These are phyloP conservation scores for Capronia americana DNA, from an alignment of 2,329 filamentous ascomycete genomes.

Conservation along the genomic window DNA sequence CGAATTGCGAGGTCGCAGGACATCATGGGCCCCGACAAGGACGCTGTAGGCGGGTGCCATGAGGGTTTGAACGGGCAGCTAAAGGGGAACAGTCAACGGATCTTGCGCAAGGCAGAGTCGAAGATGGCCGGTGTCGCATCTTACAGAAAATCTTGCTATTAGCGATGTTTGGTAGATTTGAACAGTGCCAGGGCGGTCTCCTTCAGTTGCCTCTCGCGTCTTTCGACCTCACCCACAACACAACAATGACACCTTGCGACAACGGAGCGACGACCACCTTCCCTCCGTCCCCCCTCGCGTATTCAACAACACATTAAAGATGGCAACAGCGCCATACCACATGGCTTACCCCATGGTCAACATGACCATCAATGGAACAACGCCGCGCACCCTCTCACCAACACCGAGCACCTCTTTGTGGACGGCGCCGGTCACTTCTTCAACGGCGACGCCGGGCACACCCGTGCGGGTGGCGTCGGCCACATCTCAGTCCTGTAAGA, in stretches of 20 bases:
- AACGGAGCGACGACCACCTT: background rate
- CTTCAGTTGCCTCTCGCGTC: background rate
- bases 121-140: background rate
- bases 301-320: background rate
- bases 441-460: background rate
- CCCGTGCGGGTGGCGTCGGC: background rate
- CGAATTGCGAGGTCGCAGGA: background rate
- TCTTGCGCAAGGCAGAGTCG: constrained; percentile 3
- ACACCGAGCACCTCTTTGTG: background rate
- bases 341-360: background rate
- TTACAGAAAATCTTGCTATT: background rate
- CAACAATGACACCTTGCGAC: background rate
- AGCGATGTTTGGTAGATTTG: constrained; percentile 4
- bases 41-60: background rate
- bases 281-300: background rate
- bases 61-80: background rate
- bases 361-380: background rate
- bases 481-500: constrained; percentile 3
- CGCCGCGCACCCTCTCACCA: background rate
- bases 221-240: constrained; percentile 6
- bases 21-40: background rate
- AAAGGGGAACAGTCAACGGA: background rate
- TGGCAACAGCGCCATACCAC: constrained; percentile 2
- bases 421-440: background rate
- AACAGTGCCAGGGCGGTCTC: constrained; percentile 1